Evolutionary conservation across 352 stramenopile species (phyloP), one percentile per base, ranked within the genome.

Genomic region (Phytophthora constricta): DNA sequence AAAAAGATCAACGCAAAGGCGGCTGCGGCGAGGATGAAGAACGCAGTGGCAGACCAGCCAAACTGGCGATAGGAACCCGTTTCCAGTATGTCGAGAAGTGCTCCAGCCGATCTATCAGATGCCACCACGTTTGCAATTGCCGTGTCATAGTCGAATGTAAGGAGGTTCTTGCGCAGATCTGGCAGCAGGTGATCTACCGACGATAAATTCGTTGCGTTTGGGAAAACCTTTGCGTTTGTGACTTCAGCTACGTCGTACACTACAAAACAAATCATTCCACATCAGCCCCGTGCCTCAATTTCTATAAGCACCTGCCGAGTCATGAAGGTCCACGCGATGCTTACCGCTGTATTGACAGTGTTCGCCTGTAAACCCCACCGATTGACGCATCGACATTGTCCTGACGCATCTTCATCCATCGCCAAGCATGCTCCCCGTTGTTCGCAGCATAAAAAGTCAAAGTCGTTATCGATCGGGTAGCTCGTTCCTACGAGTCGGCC

Each of bases 381-480:
- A 19, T 81, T 77, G 26, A 93, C 79, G 47, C 84, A 93, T 5
- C 76, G 78, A 46, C 82, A 93, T 25, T 77, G 80, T 10, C 84
- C 82, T 0, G 75, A 81, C 1, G 82, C 84, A 55, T 93, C 80
- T 74, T 91, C 82, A 23, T 86, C 79, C 0, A 73, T 57, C 5
- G 72, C 49, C 2, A 63, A 67, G 25, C 84, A 93, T 9, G 61
- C 49, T 0, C 84, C 84, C 2, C 80, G 69, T 45, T 93, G 84
- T 37, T 91, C 76, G 50, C 84, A 93, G 65, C 84, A 93, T 25
- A 86, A 59, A 48, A 63, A 69, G 59, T 91, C 84, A 47, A 80
- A 86, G 62, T 91, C 84, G 51, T 93, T 84, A 66, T 91, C 82
- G 54, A 89, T 87, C 16, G 84, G 82, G 33, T 91, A 93, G 22